Conservation (phyloP, 331 rosid genomes). For the Rosa hybrid region DNA sequence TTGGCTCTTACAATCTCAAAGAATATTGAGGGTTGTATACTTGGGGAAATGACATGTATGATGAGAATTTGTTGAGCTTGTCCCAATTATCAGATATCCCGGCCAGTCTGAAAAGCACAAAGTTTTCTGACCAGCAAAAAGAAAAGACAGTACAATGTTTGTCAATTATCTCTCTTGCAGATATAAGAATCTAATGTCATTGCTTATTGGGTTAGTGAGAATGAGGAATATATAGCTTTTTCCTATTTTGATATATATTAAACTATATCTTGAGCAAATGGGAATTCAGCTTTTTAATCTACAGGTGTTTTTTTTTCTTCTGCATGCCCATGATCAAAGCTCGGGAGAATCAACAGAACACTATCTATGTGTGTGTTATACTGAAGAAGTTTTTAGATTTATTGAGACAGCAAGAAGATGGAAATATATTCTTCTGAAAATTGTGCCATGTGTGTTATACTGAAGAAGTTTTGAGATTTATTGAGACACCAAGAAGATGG, state of each 20-base stretch:
- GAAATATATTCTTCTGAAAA: neutral
- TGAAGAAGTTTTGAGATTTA: neutral
- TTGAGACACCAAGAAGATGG: neutral
- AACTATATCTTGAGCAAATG: conserved; percentile 50
- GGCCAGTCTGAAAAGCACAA: neutral
- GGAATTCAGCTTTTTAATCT: conserved; percentile 47
- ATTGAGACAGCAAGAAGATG: neutral
- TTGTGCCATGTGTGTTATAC: neutral
- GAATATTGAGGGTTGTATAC: conserved; percentile 16
- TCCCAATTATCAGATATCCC: conserved; percentile 24
- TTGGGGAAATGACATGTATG: conserved; percentile 37
- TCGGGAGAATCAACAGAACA: conserved; percentile 3
- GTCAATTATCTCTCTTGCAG: conserved; percentile 2
- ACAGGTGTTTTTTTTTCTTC: conserved; percentile 21
- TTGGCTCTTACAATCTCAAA: neutral
- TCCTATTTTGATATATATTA: conserved; percentile 24
- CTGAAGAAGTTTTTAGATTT: neutral
- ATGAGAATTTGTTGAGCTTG: conserved; percentile 16
- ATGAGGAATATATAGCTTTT: conserved; percentile 50
- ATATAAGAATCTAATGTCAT: conserved; percentile 44
- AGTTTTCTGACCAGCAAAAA: neutral
- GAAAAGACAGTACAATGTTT: conserved; percentile 12
- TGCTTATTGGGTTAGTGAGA: conserved; percentile 42
- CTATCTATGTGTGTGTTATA: neutral
- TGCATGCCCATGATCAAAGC: conserved; percentile 28